Evolutionary conservation across 495 filamentous ascomycete genomes (phyloP), one percentile per base, ranked within the genome.

Genomic region (Rusavskia elegans): DNA sequence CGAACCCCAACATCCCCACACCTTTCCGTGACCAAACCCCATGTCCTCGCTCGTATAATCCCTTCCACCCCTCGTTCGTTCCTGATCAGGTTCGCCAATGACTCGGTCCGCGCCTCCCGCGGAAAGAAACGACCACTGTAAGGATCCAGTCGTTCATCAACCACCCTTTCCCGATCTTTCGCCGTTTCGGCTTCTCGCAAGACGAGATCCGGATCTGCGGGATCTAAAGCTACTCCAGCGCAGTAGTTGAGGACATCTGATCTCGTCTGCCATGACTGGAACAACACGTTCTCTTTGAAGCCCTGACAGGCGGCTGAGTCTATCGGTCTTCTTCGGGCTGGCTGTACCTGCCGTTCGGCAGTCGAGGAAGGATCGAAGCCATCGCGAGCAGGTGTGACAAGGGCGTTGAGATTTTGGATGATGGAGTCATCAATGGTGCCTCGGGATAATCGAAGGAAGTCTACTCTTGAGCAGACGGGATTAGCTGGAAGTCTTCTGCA

Each of bases 181-280:
- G 79, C 79, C 27, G 78, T 77, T 64, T 94, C 87, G 0, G 78
- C 74, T 57, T 87, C 68, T 53, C 85, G 73, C 27, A 85, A 57
- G 1, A 84, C 70, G 6, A 78, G 68, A 58, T 92, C 89, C 14
- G 89, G 90, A 55, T 98, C 90, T 38, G 88, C 80, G 0, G 89
- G 88, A 60, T 98, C 89, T 2, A 87, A 87, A 3, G 92, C 92
- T 10, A 98, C 92, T 21, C 81, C 75, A 11, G 87, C 81, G 66
- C 92, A 98, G 63, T 95, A 98, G 51, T 78, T 85, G 35, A 98
- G 68, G 3, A 96, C 83, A 63, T 93, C 85, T 9, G 84, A 85
- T 45, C 92, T 76, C 5, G 74, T 72, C 57, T 93, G 83, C 92
- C 92, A 98, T 25, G 86, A 84, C 0, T 85, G 86, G 50, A 95